Base-by-base conservation (phyloP, 2,329 filamentous ascomycete genomes). In the Talaromyces sp. region DNA sequence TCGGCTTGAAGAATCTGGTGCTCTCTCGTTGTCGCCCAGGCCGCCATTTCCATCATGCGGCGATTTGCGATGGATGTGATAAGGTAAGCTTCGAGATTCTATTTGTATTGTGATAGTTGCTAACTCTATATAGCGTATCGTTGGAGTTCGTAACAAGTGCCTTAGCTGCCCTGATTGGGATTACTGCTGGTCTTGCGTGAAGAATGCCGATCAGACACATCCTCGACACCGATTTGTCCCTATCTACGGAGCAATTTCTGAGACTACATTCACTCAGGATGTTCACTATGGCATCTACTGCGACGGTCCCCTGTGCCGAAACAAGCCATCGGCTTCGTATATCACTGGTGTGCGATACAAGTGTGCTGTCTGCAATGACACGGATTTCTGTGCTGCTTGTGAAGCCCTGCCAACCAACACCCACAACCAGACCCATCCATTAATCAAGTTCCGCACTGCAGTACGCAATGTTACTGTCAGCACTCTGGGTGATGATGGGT, bases 111-210 rank as follows among this genome's bases (percentile, higher is more conserved):
- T 2, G 13, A 11, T 11, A 5, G 8, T 13, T 28, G n/a, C 55
- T 57, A 59, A 55, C 45, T 39, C 25, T n/a, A 41, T 36, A 52
- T 17, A 86, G 81, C 86, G 85, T 72, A 94, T 99, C 67, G 81
- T 82, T 65, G 95, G 94, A 66, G 82, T 96, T 58, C 93, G 94
- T 65, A 88, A 97, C 83, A 99, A 99, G 81, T 99, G 94, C 73
- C 81, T 97, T 63, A 87, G 91, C 71, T 99, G 94, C 79, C 94
- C 95, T 43, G 94, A 99, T 74, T 99, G 91, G 89, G 94, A 99
- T 69, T 97, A 89, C 77, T 99, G 94, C 79, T 81, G 82, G 22
- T 79, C 84, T 8, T 99, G 95, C 75, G 74, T 90, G 59, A 76
- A 80, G 66, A 84, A 81, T 64, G 87, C 89, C 45, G 74, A 76